Evolutionary conservation across 441 rosid genomes (phyloP).

Genomic region (Hura crepitans): DNA sequence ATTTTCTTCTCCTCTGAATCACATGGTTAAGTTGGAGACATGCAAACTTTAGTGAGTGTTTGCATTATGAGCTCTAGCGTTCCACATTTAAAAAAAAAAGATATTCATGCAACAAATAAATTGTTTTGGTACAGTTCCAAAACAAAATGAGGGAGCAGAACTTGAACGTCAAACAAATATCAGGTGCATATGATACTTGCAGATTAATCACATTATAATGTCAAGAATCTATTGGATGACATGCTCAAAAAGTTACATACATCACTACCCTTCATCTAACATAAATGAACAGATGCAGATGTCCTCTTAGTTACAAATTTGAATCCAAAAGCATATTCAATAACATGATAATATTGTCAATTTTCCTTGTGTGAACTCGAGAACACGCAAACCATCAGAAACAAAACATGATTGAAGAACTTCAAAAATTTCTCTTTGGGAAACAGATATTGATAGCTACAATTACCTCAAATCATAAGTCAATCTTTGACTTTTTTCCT

Average conservation of each 20-base stretch:
- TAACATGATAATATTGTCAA: background rate
- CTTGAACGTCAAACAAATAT: background rate
- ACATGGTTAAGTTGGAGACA: background rate
- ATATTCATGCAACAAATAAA: background rate
- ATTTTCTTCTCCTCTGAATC: background rate
- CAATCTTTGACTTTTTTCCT: slow-evolving; percentile 56
- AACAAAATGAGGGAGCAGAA: background rate
- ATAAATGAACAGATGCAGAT: background rate
- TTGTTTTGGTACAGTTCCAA: background rate
- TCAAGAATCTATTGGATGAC: background rate
- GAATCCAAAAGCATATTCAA: background rate
- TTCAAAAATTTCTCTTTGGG: background rate
- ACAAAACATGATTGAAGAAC: background rate
- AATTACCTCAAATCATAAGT: slow-evolving; percentile 42
- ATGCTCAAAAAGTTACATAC: background rate
- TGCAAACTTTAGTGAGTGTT: background rate
- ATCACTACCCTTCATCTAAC: background rate
- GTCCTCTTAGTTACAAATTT: background rate
- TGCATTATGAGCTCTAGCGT: background rate
- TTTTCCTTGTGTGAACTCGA: background rate
- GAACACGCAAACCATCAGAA: slow-evolving; percentile 4
- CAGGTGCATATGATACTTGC: background rate
- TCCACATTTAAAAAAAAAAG: background rate
- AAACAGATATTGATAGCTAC: background rate
- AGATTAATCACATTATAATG: background rate